phyloP scores from a whole-genome alignment of 768 basidiomycete species.

The Lentinula lateritia region DNA sequence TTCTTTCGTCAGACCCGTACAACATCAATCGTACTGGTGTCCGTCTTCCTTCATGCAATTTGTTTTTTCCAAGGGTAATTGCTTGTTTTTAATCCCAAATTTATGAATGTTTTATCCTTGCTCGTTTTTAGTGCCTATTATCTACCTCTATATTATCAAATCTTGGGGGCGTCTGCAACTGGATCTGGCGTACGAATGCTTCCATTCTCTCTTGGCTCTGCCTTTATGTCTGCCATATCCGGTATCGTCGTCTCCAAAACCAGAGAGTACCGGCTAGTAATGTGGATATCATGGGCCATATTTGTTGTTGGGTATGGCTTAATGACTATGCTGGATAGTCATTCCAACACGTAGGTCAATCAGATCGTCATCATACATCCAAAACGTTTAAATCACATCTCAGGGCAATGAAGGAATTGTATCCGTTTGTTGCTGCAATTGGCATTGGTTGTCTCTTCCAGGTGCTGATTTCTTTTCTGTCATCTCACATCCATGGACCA shows the following conservation, averaged over 20 bases:
- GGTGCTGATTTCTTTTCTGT: conserved; percentile 48
- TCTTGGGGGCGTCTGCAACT: conserved; percentile 71
- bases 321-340: conserved; percentile 61
- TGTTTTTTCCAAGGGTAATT: conserved; percentile 47
- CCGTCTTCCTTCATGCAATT: conserved; percentile 55
- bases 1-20: not conserved
- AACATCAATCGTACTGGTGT: conserved; percentile 46
- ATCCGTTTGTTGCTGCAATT: conserved; percentile 41
- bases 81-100: not conserved
- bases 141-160: conserved; percentile 74
- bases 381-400: not conserved
- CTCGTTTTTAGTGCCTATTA: not conserved
- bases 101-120: not conserved
- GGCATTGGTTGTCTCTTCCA: conserved; percentile 20
- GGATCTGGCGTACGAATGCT: conserved; percentile 49
- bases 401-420: conserved; percentile 62
- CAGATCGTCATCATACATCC: conserved; percentile 21
- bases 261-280: conserved; percentile 52
- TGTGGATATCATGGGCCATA: conserved; percentile 56
- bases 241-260: conserved; percentile 55
- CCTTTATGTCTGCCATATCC: conserved; percentile 47
- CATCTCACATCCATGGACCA: too few species aligned
- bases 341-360: conserved; percentile 43
- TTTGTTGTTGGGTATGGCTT: conserved; percentile 66
- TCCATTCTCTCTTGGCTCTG: conserved; percentile 59